These are phyloP conservation scores for Aspergillus haitiensis DNA, from an alignment of 495 filamentous ascomycete genomes.

Conservation along the genomic window DNA sequence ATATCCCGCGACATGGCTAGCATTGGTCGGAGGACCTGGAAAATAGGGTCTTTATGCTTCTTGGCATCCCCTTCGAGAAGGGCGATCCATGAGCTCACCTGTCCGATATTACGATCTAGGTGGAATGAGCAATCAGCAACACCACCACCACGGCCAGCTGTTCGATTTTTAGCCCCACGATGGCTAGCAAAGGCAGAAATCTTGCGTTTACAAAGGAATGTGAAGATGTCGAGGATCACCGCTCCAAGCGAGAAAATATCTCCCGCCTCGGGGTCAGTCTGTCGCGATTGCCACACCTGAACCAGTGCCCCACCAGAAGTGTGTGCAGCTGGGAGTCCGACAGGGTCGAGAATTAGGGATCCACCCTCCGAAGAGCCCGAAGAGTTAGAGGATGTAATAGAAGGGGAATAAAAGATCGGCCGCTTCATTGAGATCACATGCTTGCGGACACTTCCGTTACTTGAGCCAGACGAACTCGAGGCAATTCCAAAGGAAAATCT, in stretches of 20 bases:
- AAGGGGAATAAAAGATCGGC: slow-evolving; percentile 38
- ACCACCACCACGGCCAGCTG: slow-evolving; percentile 64
- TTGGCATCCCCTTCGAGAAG: slow-evolving; percentile 64
- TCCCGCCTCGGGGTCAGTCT: slow-evolving; percentile 34
- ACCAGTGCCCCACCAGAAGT: slow-evolving; percentile 32
- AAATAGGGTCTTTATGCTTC: slow-evolving; percentile 56
- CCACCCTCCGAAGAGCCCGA: slow-evolving; percentile 27
- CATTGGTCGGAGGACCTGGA: slow-evolving; percentile 43
- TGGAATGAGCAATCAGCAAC: slow-evolving; percentile 82
- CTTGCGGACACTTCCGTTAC: slow-evolving; percentile 27
- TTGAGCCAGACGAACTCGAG: slow-evolving; percentile 41
- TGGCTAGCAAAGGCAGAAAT: slow-evolving; percentile 69
- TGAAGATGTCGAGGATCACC: slow-evolving; percentile 69
- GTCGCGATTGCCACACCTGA: slow-evolving; percentile 46
- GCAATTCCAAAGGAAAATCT: slow-evolving; percentile 40
- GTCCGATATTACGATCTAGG: slow-evolving; percentile 62
- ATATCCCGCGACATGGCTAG: slow-evolving; percentile 46
- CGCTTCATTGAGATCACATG: slow-evolving; percentile 27
- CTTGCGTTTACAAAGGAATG: slow-evolving; percentile 72
- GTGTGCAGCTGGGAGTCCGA: slow-evolving; percentile 20
- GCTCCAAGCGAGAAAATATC: slow-evolving; percentile 49
- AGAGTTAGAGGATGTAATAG: slow-evolving; percentile 38
- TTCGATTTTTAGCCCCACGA: slow-evolving; percentile 68
- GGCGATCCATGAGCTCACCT: slow-evolving; percentile 77
- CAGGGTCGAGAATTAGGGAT: slow-evolving; percentile 20